phyloP scores from a whole-genome alignment of 2,329 filamentous ascomycete genomes.

The Xylariaceae sp. region DNA sequence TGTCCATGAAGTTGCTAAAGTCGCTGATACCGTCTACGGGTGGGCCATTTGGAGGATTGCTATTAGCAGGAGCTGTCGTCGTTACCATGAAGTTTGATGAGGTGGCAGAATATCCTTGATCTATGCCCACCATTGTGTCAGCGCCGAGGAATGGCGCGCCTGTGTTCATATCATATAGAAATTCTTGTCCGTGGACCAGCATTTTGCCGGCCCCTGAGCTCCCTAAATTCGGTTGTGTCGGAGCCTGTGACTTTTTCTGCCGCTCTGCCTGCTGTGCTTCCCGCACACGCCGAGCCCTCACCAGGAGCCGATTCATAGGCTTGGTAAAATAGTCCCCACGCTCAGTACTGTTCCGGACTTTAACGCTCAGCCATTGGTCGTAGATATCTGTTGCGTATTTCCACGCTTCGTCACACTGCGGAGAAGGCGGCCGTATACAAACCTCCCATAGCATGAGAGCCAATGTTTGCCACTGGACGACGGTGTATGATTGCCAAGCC shows the following conservation, averaged over 20 bases:
- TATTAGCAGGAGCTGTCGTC: not conserved
- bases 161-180: not conserved
- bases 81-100: not conserved
- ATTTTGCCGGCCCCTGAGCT: not conserved
- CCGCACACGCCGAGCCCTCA: slow-evolving; percentile 13
- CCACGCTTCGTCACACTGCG: slow-evolving; percentile 16
- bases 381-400: slow-evolving; percentile 9
- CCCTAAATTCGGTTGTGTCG: not conserved
- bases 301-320: slow-evolving; percentile 16
- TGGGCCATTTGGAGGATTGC: not conserved
- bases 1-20: slow-evolving; percentile 15
- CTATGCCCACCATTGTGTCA: not conserved
- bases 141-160: not conserved
- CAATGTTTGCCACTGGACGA: slow-evolving; percentile 18
- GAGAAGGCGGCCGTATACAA: slow-evolving; percentile 17
- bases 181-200: slow-evolving; percentile 2
- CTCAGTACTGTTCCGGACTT: slow-evolving; percentile 14
- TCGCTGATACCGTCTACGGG: slow-evolving; percentile 1
- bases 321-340: slow-evolving; percentile 15
- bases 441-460: slow-evolving; percentile 17
- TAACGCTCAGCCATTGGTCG: slow-evolving; percentile 13
- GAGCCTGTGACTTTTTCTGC: slow-evolving; percentile 1
- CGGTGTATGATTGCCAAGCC: slow-evolving; percentile 15
- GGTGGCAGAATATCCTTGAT: not conserved
- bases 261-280: slow-evolving; percentile 7